A percentile compares a stretch with the other conserved stretches of the same genome.
These are phyloP conservation scores for Xylariomycetidae sp. DNA, from an alignment of 2,329 filamentous ascomycete genomes.

Conservation along the genomic window DNA sequence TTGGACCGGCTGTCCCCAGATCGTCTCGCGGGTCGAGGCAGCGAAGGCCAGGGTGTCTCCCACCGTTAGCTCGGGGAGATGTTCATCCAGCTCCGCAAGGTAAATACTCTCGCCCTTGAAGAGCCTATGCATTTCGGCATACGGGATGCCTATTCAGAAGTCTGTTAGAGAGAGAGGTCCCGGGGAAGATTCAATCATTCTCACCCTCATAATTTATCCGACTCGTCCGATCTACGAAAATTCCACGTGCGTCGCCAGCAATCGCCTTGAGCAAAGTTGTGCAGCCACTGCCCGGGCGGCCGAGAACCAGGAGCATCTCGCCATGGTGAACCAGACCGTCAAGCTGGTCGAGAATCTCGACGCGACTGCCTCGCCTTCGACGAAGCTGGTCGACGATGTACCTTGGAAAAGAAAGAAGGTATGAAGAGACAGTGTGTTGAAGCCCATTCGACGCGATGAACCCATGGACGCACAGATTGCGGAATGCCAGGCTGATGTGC, in stretches of 20 bases:
- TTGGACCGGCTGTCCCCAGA: no score
- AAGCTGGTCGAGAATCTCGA: no score
- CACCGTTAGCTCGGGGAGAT: constrained; percentile 71
- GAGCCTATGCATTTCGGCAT: constrained; percentile 70
- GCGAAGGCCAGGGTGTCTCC: constrained; percentile 76
- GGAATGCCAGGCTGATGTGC: no score
- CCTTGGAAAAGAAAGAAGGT: no score
- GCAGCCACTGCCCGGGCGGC: constrained; percentile 63
- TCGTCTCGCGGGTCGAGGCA: constrained; percentile 55
- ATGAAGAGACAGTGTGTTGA: no score
- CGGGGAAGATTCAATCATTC: no score
- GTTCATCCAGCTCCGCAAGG: constrained; percentile 75
- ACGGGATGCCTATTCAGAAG: no score
- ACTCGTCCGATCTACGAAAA: constrained; percentile 62
- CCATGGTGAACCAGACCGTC: constrained; percentile 46
- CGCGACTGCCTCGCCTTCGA: no score
- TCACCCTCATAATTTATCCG: constrained; percentile 75
- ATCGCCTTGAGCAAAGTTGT: constrained; percentile 81
- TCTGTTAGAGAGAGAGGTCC: no score
- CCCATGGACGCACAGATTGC: no score
- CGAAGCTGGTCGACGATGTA: no score
- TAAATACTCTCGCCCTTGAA: constrained; percentile 83
- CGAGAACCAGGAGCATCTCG: constrained; percentile 52
- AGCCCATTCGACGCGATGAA: no score
- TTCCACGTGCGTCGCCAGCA: constrained; percentile 73